Percentiles rank a stretch among this genome's conserved stretches.
Evolutionary conservation across 176 grass and related monocot species (phyloP).

Genomic region (Triticum turgidum): DNA sequence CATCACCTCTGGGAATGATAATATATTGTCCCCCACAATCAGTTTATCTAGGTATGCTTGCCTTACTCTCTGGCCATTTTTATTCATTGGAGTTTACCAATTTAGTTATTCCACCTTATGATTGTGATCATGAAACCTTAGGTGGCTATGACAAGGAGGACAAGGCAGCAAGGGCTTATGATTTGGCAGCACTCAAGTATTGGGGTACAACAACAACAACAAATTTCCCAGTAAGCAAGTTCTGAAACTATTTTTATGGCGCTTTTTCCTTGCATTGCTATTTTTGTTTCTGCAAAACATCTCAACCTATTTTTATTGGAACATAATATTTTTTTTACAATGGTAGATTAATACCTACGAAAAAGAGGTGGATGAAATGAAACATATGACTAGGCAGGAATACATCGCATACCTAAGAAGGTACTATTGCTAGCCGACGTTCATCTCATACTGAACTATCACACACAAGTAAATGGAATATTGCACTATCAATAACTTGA

Average conservation of each 20-base stretch:
- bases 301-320: background rate
- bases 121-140: constrained; percentile 27
- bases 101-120: background rate
- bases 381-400: constrained; percentile 71
- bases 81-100: background rate
- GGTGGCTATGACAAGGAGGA: constrained; percentile 75
- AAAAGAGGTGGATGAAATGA: constrained; percentile 68
- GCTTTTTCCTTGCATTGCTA: background rate
- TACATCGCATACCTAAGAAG: constrained; percentile 63
- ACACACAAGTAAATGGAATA: background rate
- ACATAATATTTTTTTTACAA: background rate
- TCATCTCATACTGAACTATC: background rate
- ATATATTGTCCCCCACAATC: constrained; percentile 6
- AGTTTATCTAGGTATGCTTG: constrained; percentile 72
- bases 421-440: constrained; percentile 18
- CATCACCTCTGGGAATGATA: constrained; percentile 16
- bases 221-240: constrained; percentile 58
- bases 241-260: background rate
- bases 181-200: constrained; percentile 79
- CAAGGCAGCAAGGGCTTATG: constrained; percentile 76
- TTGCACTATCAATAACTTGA: background rate
- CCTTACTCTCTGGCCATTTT: background rate
- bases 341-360: constrained; percentile 52
- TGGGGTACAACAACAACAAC: constrained; percentile 70
- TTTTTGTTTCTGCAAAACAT: background rate